Base-by-base conservation (phyloP, 2,329 filamentous ascomycete genomes). In the Phialocephala subalpina region DNA sequence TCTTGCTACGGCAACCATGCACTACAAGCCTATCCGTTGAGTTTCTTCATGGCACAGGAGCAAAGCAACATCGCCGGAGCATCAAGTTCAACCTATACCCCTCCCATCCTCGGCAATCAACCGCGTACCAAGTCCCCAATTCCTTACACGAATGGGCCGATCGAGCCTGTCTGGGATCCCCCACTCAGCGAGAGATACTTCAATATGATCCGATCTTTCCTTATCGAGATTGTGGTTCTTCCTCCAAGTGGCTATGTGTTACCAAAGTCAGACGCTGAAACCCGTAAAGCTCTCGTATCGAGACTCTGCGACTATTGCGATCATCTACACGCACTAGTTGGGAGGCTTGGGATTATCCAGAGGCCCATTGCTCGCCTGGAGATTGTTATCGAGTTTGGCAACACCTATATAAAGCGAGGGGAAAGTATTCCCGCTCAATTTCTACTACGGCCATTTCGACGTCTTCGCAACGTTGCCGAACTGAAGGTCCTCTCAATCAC, bases 11-110 rank as follows among this genome's bases (percentile, higher is more conserved):
- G 61, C 9, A 93, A 92, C 76, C 91, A 93, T 75, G 90, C 91
- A n/a, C 83, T 94, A 38, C 90, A 93, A 77, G 91, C 94, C 77
- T 94, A 94, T 74, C 91, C 94, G 81, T 93, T 93, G 79, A 93
- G 91, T 16, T 82, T 94, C 59, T 87, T 93, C 81, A 92, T 93
- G 90, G 91, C 91, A 42, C 90, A 89, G 73, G 86, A 75, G 52
- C 74, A 74, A 57, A 38, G 27, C 18, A 42, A 6, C 38, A 5
- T 14, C 38, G 18, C 3, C 3, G 38, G 27, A 49, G 40, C 16
- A 29, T n/a, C 8, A 4, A 4, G 22, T 29, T 20, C 16, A 35
- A 7, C n/a, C 35, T 1, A 38, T 42, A 36, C 47, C 14, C 25
- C 47, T 16, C 35, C 40, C 12, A 22, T 18, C 78, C 75, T 55